Conservation (phyloP, 2,329 filamentous ascomycete genomes). For the Teratosphaeria zuluensis region DNA sequence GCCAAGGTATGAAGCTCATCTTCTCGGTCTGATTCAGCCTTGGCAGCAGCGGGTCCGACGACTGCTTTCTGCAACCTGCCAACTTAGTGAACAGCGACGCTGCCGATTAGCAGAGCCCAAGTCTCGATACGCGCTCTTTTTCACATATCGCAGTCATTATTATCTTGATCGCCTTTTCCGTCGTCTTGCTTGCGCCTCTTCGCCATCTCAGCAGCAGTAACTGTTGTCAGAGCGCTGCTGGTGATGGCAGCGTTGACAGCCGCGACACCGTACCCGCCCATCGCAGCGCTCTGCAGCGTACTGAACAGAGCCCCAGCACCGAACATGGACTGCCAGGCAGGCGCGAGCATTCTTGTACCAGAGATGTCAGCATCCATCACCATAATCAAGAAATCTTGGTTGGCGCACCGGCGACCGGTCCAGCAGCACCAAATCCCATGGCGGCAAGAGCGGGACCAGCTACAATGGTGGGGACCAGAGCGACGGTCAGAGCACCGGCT, state of each 20-base stretch:
- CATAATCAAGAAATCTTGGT: background rate
- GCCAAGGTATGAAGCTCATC: background rate
- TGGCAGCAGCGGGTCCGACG: background rate
- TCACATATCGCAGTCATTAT: background rate
- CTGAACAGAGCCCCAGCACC: conserved; percentile 1
- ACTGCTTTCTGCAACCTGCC: background rate
- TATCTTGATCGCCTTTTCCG: background rate
- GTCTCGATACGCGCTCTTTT: background rate
- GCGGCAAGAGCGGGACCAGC: background rate
- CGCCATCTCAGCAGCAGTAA: background rate
- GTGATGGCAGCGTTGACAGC: background rate
- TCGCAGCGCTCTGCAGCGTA: conserved; percentile 6
- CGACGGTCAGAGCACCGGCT: background rate
- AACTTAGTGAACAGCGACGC: background rate
- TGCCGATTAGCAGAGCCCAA: no score
- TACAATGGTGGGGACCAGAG: background rate
- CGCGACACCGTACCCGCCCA: conserved; percentile 5
- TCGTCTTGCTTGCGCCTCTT: background rate
- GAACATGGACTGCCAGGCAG: background rate
- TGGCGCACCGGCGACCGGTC: background rate
- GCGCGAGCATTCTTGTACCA: background rate
- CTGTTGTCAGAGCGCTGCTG: background rate
- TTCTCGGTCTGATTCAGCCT: background rate
- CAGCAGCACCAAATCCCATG: background rate
- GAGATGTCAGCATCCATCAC: background rate